Evolutionary conservation across 768 basidiomycete species (phyloP).

Genomic region (Agaricus sinodeliciosus): DNA sequence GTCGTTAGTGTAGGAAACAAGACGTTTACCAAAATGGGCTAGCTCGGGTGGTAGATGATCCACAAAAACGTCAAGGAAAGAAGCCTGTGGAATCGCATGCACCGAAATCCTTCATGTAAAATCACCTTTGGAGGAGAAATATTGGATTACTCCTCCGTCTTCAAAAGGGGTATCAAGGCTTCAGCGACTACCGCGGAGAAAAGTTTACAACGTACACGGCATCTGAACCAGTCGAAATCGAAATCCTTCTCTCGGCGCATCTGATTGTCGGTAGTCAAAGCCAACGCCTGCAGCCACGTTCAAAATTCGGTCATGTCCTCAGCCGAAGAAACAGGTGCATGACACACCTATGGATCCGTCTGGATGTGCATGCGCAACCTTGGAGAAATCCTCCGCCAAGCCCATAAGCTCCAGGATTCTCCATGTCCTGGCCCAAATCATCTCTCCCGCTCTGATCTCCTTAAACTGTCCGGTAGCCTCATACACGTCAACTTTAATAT

Average conservation of each 20-base stretch:
- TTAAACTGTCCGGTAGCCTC: constrained; percentile 40
- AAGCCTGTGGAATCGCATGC: constrained; percentile 43
- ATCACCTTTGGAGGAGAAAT: constrained; percentile 3
- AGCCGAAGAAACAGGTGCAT: constrained; percentile 12
- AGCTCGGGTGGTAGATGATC: constrained; percentile 31
- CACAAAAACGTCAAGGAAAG: constrained; percentile 48
- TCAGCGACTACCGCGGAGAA: constrained; percentile 13
- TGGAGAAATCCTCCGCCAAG: constrained; percentile 24
- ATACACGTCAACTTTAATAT: constrained; percentile 37
- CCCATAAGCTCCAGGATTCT: constrained; percentile 36
- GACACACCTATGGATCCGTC: constrained; percentile 20
- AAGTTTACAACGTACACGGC: constrained; percentile 24
- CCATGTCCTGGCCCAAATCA: constrained; percentile 42
- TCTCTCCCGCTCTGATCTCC: constrained; percentile 44
- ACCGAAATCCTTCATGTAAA: constrained; percentile 14
- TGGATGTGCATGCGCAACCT: constrained; percentile 28
- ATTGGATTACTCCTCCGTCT: constrained; percentile 22
- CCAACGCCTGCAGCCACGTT: constrained; percentile 26
- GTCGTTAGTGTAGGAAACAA: constrained; percentile 32
- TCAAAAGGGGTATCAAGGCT: constrained; percentile 19
- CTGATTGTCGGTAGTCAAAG: constrained; percentile 41
- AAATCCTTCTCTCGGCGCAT: constrained; percentile 20
- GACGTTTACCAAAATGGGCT: constrained; percentile 41
- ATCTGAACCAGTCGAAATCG: constrained; percentile 24
- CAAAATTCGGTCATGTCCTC: neutral